Evolutionary conservation across 148 eudicot species (phyloP).

Genomic region (Pouteria glomerata): DNA sequence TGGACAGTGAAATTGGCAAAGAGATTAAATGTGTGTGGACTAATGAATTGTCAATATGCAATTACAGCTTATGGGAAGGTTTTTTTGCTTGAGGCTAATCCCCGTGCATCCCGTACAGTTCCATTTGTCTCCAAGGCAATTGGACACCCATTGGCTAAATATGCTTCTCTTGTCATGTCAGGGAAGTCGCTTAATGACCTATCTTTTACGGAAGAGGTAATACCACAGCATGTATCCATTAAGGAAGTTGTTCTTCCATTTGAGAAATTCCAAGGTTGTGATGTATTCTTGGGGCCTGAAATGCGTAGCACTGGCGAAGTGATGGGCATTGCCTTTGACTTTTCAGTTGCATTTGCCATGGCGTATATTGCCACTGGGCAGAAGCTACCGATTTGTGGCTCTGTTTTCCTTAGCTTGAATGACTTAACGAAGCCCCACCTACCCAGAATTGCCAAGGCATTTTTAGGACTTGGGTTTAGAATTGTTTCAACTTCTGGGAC

Average conservation of each 20-base stretch:
- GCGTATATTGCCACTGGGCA: slow-evolving; percentile 93
- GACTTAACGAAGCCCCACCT: slow-evolving; percentile 84
- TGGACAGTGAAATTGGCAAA: slow-evolving; percentile 87
- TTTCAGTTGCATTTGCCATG: slow-evolving; percentile 71
- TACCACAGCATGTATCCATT: slow-evolving; percentile 77
- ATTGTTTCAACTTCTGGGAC: slow-evolving; percentile 84
- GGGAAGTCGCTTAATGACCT: slow-evolving; percentile 82
- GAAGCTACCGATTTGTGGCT: slow-evolving; percentile 76
- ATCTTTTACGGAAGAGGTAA: slow-evolving; percentile 73
- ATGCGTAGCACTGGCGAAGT: slow-evolving; percentile 99
- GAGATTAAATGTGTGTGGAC: slow-evolving; percentile 79
- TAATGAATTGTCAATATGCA: slow-evolving; percentile 98
- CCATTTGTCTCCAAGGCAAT: slow-evolving; percentile 98
- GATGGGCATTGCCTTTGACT: slow-evolving; percentile 76
- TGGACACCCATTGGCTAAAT: slow-evolving; percentile 93
- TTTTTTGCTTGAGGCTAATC: slow-evolving; percentile 93
- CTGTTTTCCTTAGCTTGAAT: slow-evolving; percentile 80
- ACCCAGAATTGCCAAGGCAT: slow-evolving; percentile 60
- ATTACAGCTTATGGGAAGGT: slow-evolving; percentile 79
- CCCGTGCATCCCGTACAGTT: slow-evolving; percentile 93
- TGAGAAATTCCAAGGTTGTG: slow-evolving; percentile 90
- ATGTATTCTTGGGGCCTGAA: slow-evolving; percentile 89
- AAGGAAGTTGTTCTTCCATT: slow-evolving; percentile 97
- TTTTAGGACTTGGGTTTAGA: slow-evolving; percentile 57
- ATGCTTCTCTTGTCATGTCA: slow-evolving; percentile 92